Evolutionary conservation across 2,329 filamentous ascomycete genomes (phyloP).

Genomic region (Beauveria asiatica): DNA sequence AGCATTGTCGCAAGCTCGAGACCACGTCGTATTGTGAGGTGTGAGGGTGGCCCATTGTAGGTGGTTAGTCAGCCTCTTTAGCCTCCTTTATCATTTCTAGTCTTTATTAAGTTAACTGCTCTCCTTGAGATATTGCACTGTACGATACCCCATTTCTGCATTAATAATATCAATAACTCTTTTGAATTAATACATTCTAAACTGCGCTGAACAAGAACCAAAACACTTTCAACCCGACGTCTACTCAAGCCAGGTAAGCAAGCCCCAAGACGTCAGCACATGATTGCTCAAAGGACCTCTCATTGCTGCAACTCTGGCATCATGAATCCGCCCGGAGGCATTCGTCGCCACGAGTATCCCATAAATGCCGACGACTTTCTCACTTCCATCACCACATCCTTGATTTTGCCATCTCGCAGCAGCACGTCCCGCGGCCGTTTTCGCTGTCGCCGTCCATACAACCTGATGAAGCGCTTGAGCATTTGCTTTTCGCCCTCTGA

Average conservation of each 20-base stretch:
- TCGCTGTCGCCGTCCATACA: constrained; percentile 54
- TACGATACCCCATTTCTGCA: not conserved
- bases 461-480: constrained; percentile 42
- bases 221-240: not conserved
- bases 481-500: constrained; percentile 29
- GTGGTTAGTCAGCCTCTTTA: no score
- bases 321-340: constrained; percentile 26
- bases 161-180: constrained; percentile 11
- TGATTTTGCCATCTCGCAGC: constrained; percentile 62
- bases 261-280: not conserved
- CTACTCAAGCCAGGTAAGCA: not conserved
- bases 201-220: not conserved
- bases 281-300: not conserved
- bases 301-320: constrained; percentile 8
- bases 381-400: constrained; percentile 63
- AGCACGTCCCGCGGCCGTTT: constrained; percentile 80
- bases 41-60: no score
- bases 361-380: constrained; percentile 78
- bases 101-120: no score
- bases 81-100: no score
- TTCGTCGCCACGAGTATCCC: constrained; percentile 75
- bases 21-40: no score
- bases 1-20: no score
- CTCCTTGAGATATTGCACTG: no score
- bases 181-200: constrained; percentile 6